A percentile compares a stretch with the other conserved stretches of the same genome.
phyloP scores from a whole-genome alignment of 1,284 basidiomycete species.

The Boletus coffeatus region DNA sequence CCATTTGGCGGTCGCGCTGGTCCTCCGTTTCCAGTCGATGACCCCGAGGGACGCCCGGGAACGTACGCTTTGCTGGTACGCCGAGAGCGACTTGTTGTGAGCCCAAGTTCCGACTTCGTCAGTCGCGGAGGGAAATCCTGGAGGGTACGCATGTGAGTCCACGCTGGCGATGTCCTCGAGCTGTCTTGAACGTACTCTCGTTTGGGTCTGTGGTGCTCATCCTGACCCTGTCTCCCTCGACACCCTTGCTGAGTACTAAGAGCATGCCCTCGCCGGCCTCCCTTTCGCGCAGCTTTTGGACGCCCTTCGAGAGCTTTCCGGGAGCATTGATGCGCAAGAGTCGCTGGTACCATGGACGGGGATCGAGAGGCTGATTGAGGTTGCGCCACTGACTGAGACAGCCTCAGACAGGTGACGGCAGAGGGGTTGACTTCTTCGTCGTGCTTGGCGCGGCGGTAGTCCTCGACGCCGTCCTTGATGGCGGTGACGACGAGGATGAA shows the following conservation, averaged over 20 bases:
- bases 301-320: conserved; percentile 78
- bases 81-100: conserved; percentile 31
- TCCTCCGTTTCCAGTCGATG: conserved; percentile 66
- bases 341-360: conserved; percentile 71
- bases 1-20: conserved; percentile 78
- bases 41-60: conserved; percentile 61
- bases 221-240: conserved; percentile 34
- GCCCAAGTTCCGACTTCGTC: conserved; percentile 21
- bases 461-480: conserved; percentile 92
- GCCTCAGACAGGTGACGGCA: conserved; percentile 60
- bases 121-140: conserved; percentile 25
- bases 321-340: conserved; percentile 64
- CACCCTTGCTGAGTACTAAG: conserved; percentile 56
- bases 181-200: conserved; percentile 41
- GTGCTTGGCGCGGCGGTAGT: conserved; percentile 80
- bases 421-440: conserved; percentile 94
- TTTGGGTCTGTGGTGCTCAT: conserved; percentile 36
- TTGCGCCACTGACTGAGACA: conserved; percentile 81
- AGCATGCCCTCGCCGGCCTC: conserved; percentile 68
- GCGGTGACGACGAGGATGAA: conserved; percentile 89
- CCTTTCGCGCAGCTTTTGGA: conserved; percentile 77
- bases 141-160: conserved; percentile 60
- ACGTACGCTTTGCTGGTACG: conserved; percentile 51
- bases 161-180: conserved; percentile 55
- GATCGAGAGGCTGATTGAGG: conserved; percentile 80